phyloP scores from a whole-genome alignment of 495 filamentous ascomycete genomes.

The Hypoxylon rickii region DNA sequence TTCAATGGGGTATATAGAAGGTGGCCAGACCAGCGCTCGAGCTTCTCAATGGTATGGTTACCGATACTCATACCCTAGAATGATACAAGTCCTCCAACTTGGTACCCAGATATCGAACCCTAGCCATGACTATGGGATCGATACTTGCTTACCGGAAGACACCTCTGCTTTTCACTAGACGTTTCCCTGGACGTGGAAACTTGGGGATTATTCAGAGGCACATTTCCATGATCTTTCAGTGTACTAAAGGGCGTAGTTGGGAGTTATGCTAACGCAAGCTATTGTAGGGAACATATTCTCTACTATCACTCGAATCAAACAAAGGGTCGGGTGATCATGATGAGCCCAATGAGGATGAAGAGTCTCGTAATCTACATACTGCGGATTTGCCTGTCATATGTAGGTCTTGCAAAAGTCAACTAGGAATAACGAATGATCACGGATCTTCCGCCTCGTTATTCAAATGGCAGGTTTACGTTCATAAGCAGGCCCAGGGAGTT shows the following conservation, averaged over 20 bases:
- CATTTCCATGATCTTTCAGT: conserved; percentile 43
- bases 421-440: conserved; percentile 61
- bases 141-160: conserved; percentile 32
- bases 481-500: conserved; percentile 17
- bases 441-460: conserved; percentile 42
- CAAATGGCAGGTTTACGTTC: conserved; percentile 45
- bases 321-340: neutral
- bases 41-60: conserved; percentile 66
- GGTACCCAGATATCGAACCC: conserved; percentile 25
- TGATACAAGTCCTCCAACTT: conserved; percentile 45
- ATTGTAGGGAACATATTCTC: conserved; percentile 42
- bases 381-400: conserved; percentile 49
- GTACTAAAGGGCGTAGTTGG: neutral
- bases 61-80: conserved; percentile 95
- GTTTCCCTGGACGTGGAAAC: conserved; percentile 53
- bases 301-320: neutral
- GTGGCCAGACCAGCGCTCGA: conserved; percentile 63
- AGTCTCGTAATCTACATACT: neutral
- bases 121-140: conserved; percentile 38
- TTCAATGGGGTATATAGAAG: conserved; percentile 80
- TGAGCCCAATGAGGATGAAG: neutral
- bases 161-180: conserved; percentile 56
- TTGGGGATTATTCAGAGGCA: conserved; percentile 64
- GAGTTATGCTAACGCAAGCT: conserved; percentile 47
- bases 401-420: conserved; percentile 41